phyloP scores from a whole-genome alignment of 495 filamentous ascomycete genomes.

The Paragyromitra xinjiangensis region DNA sequence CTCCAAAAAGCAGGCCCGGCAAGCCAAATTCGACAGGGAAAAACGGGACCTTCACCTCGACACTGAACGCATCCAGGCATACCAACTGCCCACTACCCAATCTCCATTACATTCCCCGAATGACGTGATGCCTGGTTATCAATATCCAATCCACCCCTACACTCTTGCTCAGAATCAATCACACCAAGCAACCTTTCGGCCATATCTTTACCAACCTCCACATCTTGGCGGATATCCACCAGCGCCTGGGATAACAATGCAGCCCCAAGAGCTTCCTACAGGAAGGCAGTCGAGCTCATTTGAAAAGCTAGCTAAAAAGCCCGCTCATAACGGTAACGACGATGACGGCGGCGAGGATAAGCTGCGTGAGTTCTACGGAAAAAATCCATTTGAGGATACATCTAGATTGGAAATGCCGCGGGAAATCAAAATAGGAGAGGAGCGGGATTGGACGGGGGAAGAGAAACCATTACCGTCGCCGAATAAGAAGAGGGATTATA shows the following conservation, averaged over 20 bases:
- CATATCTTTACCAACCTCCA: conserved; percentile 39
- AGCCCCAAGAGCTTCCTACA: conserved; percentile 32
- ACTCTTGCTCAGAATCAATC: conserved; percentile 25
- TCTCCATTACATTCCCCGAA: conserved; percentile 32
- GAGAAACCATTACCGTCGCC: conserved; percentile 28
- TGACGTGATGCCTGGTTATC: conserved; percentile 42
- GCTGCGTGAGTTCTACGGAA: conserved; percentile 34
- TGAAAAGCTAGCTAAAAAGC: not conserved
- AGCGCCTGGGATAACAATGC: conserved; percentile 5
- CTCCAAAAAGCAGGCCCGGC: conserved; percentile 16
- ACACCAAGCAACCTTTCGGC: conserved; percentile 19
- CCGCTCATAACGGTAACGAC: not conserved
- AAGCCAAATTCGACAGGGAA: conserved; percentile 18
- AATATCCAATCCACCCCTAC: conserved; percentile 57
- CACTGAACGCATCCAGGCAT: conserved; percentile 49
- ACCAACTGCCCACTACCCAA: conserved; percentile 43
- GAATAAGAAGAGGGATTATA: conserved; percentile 7
- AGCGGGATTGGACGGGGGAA: conserved; percentile 18
- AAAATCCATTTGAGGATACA: conserved; percentile 37
- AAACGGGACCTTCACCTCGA: conserved; percentile 21
- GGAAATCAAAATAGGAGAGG: conserved; percentile 5
- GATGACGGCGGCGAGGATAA: conserved; percentile 1
- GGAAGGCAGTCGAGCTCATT: not conserved
- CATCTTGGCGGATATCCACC: not conserved
- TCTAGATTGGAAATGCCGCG: conserved; percentile 7